Percentiles rank a stretch among this genome's conserved stretches.
phyloP scores from a whole-genome alignment of 1,284 basidiomycete species.

The Moesziomyces aphidis region DNA sequence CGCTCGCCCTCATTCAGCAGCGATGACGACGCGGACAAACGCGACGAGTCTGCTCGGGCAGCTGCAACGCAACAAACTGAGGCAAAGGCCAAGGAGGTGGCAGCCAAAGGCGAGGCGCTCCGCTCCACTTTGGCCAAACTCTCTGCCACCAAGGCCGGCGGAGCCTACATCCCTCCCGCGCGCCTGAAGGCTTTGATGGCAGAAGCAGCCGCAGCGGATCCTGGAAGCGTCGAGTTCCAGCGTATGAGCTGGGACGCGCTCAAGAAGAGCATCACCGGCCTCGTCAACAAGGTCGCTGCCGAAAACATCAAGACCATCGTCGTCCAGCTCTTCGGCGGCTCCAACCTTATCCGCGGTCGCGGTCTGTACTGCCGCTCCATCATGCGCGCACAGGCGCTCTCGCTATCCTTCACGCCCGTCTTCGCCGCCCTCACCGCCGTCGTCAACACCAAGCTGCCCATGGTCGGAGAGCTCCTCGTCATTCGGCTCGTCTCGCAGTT shows the following conservation, averaged over 20 bases:
- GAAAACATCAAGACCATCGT: conserved; percentile 97
- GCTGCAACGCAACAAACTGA: conserved; percentile 10
- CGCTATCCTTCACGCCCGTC: conserved; percentile 96
- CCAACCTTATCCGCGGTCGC: conserved; percentile 65
- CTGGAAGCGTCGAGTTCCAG: conserved; percentile 91
- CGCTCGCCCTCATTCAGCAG: conserved; percentile 26
- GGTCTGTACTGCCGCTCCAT: conserved; percentile 76
- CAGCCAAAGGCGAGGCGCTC: conserved; percentile 54
- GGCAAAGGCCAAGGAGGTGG: conserved; percentile 19
- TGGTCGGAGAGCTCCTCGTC: conserved; percentile 91
- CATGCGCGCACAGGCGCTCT: conserved; percentile 97
- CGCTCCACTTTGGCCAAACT: conserved; percentile 59
- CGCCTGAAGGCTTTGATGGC: conserved; percentile 87
- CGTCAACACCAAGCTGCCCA: conserved; percentile 96
- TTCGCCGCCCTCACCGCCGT: conserved; percentile 94
- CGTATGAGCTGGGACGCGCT: conserved; percentile 96
- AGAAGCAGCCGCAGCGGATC: conserved; percentile 81
- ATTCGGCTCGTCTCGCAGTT: conserved; percentile 93
- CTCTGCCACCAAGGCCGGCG: conserved; percentile 77
- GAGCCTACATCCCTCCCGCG: conserved; percentile 96
- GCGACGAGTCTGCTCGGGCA: conserved; percentile 4
- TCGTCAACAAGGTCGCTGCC: conserved; percentile 89
- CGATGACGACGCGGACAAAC: conserved; percentile 2
- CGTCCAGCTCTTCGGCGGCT: conserved; percentile 75
- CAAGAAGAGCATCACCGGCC: conserved; percentile 97